phyloP scores from a whole-genome alignment of 495 filamentous ascomycete species.

The Hamigera avellanea region DNA sequence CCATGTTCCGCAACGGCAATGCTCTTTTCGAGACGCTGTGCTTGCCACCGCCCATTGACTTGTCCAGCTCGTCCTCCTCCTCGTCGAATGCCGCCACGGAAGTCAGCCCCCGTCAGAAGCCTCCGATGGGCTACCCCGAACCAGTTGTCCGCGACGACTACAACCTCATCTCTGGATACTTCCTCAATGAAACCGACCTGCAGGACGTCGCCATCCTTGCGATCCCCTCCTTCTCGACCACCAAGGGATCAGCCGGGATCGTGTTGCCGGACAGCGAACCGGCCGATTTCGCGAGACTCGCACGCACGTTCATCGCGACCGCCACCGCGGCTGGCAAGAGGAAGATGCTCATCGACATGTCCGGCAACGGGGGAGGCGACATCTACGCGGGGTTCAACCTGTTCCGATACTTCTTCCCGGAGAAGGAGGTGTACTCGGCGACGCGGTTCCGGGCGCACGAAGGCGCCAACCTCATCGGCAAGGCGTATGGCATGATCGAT shows the following conservation, averaged over 20 bases:
- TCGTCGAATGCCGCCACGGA: neutral
- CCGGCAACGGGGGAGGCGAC: conserved; percentile 42
- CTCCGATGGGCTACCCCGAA: conserved; percentile 53
- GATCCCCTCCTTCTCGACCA: conserved; percentile 21
- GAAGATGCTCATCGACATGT: conserved; percentile 44
- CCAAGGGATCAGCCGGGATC: no score
- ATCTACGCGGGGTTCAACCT: conserved; percentile 17
- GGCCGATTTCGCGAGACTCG: conserved; percentile 12
- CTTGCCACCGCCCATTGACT: neutral
- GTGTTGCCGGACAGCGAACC: conserved; percentile 9
- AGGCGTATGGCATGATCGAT: neutral
- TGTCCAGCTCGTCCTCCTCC: neutral
- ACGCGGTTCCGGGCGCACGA: conserved; percentile 33
- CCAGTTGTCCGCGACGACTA: conserved; percentile 39
- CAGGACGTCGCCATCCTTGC: conserved; percentile 26
- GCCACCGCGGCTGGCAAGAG: conserved; percentile 26
- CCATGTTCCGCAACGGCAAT: neutral
- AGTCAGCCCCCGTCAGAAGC: conserved; percentile 4
- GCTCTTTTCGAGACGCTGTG: neutral
- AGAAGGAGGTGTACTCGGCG: conserved; percentile 21
- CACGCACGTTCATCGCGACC: conserved; percentile 22
- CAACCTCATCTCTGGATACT: conserved; percentile 28
- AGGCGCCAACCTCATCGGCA: conserved; percentile 28
- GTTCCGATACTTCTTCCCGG: conserved; percentile 27
- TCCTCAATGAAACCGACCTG: conserved; percentile 17